phyloP scores from a whole-genome alignment of 768 basidiomycete genomes.

The Boletus rubroflammeus region DNA sequence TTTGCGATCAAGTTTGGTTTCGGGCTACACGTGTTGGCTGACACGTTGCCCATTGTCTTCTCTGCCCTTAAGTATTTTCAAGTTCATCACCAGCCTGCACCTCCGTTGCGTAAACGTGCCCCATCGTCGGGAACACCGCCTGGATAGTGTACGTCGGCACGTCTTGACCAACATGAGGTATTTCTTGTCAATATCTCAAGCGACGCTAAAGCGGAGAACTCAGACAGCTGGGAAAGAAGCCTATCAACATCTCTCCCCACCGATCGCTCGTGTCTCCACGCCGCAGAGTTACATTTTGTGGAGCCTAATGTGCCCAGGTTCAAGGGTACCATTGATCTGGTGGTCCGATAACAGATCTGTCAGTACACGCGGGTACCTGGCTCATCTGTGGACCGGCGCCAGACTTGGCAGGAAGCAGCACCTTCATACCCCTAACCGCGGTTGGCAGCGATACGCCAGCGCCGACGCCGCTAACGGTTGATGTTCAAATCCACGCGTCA shows the following conservation, averaged over 20 bases:
- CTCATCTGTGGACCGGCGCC: not conserved
- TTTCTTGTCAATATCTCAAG: not conserved
- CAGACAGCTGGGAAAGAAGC: not conserved
- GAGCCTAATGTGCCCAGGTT: conserved; percentile 15
- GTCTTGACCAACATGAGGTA: conserved; percentile 5
- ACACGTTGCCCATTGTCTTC: conserved; percentile 28
- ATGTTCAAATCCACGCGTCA: conserved; percentile 6
- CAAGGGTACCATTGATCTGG: conserved; percentile 19
- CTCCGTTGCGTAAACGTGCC: conserved; percentile 29
- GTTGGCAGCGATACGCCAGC: conserved; percentile 12
- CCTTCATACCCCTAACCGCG: conserved; percentile 13
- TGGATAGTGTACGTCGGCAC: conserved; percentile 1
- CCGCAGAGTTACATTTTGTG: not conserved
- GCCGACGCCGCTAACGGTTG: not conserved
- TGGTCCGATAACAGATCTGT: conserved; percentile 7
- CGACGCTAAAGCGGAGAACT: conserved; percentile 8
- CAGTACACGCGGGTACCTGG: conserved; percentile 22
- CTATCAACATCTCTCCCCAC: not conserved
- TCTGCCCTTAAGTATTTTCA: conserved; percentile 17
- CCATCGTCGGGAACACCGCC: conserved; percentile 11
- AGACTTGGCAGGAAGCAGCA: not conserved
- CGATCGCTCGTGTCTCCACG: not conserved
- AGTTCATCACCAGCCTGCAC: conserved; percentile 10
- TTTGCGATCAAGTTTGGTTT: conserved; percentile 18
- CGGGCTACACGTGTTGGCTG: conserved; percentile 35